Base-by-base conservation (phyloP, 805 yeast species). In the Millerago galiae region DNA sequence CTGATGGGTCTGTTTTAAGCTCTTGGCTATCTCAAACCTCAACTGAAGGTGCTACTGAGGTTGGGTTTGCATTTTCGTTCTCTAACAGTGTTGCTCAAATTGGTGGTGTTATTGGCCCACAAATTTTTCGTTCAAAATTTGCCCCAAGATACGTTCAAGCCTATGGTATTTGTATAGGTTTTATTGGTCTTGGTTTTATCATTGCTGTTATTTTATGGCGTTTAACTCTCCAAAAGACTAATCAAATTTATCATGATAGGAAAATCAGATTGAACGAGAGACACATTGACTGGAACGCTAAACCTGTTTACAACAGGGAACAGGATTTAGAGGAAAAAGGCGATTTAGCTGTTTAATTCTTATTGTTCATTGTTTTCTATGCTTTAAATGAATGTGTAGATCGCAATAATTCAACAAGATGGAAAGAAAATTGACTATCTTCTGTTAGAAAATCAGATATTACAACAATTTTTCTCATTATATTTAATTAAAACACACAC, bases 31-130 rank as follows among this genome's bases (percentile, higher is more conserved):
- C 16, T n/a, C 44, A 43, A 32, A 30, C 34, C 1, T 14, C 43
- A 15, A 24, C 40, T 9, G 13, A 11, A 3, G 52, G 52, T 14
- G 16, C 46, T 8, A 39, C 46, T n/a, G 37, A 41, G 18, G 35
- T 40, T 18, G 47, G 42, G 2, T 48, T 48, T 32, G 37, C 38
- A 8, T 27, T 48, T 14, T 36, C 40, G 11, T 39, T 43, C 7
- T 21, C 45, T 11, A 48, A 48, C 5, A 13, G 41, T 9, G 9
- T 43, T 29, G 47, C 29, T 5, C 47, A 46, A 34, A 14, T 48
- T 11, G 46, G 41, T n/a, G 44, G 52, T 39, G 41, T 46, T 11
- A 37, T 46, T 25, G 45, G 52, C 15, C 47, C 52, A 10, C 52
- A 48, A 28, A 37, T 48, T 15, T 48, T 34, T 29, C 40, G 48